Conservation (phyloP, 805 yeast genomes). For the Peterozyma toletana region DNA sequence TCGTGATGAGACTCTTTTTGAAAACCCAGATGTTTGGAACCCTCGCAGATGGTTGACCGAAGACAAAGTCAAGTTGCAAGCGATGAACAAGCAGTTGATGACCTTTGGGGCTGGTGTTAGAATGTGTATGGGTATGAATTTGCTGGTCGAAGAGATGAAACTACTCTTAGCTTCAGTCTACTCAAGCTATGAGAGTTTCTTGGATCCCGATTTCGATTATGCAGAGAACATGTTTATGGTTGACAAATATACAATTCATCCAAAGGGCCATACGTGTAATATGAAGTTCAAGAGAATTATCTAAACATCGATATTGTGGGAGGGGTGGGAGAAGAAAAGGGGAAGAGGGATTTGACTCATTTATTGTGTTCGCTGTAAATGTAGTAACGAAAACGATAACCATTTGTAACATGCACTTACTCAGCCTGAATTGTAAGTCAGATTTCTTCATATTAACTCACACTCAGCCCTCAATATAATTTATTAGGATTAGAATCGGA, state of each 20-base stretch:
- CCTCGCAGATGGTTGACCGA: slow-evolving; percentile 50
- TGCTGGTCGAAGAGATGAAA: slow-evolving; percentile 55
- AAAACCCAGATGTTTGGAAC: slow-evolving; percentile 32
- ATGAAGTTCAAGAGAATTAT: not conserved
- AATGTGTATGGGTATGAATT: slow-evolving; percentile 61
- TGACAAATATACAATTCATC: slow-evolving; percentile 9
- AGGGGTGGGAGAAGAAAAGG: no score
- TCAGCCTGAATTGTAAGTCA: no score
- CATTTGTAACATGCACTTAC: no score
- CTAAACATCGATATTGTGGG: no score
- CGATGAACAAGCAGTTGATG: slow-evolving; percentile 41
- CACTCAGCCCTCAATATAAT: no score
- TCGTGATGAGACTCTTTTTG: slow-evolving; percentile 33
- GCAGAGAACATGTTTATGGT: slow-evolving; percentile 9
- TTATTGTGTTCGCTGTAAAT: no score
- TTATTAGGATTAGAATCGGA: no score
- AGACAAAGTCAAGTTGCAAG: slow-evolving; percentile 23
- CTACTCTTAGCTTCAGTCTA: slow-evolving; percentile 42
- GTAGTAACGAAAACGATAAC: no score
- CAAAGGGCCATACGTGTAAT: slow-evolving; percentile 6
- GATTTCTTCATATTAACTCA: no score
- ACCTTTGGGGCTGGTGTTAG: slow-evolving; percentile 61
- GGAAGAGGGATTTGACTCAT: no score
- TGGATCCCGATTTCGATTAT: slow-evolving; percentile 6
- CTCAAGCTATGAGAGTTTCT: slow-evolving; percentile 26